Evolutionary conservation across 2,329 filamentous ascomycete species (phyloP).

Genomic region (Aspergillus sp.): DNA sequence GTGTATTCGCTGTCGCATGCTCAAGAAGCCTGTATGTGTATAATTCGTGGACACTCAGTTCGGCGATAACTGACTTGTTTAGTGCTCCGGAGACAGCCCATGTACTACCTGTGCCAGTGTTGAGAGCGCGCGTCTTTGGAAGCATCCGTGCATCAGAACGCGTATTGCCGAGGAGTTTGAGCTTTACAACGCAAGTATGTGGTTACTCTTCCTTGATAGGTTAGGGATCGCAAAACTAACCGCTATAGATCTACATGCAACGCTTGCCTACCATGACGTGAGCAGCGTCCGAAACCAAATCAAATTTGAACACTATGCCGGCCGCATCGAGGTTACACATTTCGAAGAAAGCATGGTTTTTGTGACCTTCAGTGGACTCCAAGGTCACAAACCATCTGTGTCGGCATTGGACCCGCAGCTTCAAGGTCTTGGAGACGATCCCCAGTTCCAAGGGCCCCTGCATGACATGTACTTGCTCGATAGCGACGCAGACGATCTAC

Average conservation of each 20-base stretch:
- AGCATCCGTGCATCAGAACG: constrained; percentile 51
- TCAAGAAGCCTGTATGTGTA: constrained; percentile 48
- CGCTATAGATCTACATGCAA: constrained; percentile 39
- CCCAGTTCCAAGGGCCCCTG: constrained; percentile 26
- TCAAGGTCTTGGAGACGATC: constrained; percentile 32
- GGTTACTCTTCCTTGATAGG: neutral
- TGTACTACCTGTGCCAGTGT: constrained; percentile 52
- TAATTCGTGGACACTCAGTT: neutral
- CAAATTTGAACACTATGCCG: constrained; percentile 41
- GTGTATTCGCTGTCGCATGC: constrained; percentile 55
- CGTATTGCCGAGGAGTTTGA: constrained; percentile 52
- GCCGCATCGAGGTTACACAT: constrained; percentile 48
- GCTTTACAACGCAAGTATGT: constrained; percentile 46
- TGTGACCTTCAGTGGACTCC: constrained; percentile 40
- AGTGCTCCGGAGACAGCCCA: constrained; percentile 52
- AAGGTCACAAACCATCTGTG: constrained; percentile 30
- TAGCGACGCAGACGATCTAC: constrained; percentile 42
- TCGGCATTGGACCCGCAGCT: constrained; percentile 34
- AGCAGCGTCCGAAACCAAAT: constrained; percentile 42
- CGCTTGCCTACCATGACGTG: constrained; percentile 45
- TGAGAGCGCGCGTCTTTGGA: constrained; percentile 55
- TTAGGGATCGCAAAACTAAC: constrained; percentile 12
- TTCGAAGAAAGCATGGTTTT: constrained; percentile 46
- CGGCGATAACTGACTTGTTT: constrained; percentile 5
- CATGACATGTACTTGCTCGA: constrained; percentile 44